Conservation (phyloP, 345 rosid species). For the Populus alba region DNA sequence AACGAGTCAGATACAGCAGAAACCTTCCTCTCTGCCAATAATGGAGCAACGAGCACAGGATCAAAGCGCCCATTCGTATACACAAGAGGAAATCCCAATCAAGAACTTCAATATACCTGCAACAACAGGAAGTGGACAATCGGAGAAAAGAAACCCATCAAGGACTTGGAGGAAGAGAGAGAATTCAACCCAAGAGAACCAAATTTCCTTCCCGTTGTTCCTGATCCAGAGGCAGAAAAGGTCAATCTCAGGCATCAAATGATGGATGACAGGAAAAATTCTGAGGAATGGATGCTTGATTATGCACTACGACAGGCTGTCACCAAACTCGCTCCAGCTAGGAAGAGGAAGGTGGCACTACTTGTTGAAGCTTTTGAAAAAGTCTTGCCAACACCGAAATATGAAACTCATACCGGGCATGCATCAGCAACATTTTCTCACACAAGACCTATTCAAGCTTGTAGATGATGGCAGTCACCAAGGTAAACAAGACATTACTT, state of each 20-base stretch:
- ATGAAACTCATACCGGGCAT: slow-evolving; percentile 33
- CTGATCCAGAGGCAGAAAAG: slow-evolving; percentile 45
- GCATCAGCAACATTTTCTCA: slow-evolving; percentile 42
- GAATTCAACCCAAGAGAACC: slow-evolving; percentile 79
- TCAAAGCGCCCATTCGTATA: slow-evolving; percentile 14
- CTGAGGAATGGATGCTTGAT: slow-evolving; percentile 38
- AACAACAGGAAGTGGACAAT: slow-evolving; percentile 40
- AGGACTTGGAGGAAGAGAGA: slow-evolving; percentile 35
- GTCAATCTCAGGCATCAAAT: slow-evolving; percentile 31
- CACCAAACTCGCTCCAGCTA: slow-evolving; percentile 31
- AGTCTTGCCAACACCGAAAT: slow-evolving; percentile 36
- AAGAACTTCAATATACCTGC: slow-evolving; percentile 23
- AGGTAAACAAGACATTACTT: slow-evolving; percentile 20
- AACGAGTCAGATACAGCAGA: slow-evolving; percentile 18
- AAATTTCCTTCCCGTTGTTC: slow-evolving; percentile 58
- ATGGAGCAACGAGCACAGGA: slow-evolving; percentile 7
- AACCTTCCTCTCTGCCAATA: slow-evolving; percentile 6
- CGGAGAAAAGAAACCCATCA: slow-evolving; percentile 30
- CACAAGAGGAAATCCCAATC: slow-evolving; percentile 24
- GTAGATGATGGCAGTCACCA: slow-evolving; percentile 39
- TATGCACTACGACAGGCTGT: slow-evolving; percentile 31
- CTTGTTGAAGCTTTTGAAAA: slow-evolving; percentile 33
- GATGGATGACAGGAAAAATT: slow-evolving; percentile 29
- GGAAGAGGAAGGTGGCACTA: slow-evolving; percentile 30
- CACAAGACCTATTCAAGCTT: slow-evolving; percentile 63